phyloP scores from a whole-genome alignment of 495 filamentous ascomycete species.

The Penicillium turbatum region DNA sequence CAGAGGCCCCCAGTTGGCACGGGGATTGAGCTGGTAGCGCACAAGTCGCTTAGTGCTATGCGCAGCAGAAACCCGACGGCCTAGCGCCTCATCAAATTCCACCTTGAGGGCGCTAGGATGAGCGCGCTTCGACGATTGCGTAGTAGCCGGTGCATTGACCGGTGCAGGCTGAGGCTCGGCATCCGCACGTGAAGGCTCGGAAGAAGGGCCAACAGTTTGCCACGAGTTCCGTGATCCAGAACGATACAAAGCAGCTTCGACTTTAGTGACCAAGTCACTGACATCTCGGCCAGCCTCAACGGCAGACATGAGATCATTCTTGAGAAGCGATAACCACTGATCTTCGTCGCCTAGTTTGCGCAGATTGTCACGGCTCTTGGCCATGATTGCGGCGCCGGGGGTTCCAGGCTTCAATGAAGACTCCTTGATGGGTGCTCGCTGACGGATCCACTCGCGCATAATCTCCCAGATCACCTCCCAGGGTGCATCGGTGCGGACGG shows the following conservation, averaged over 20 bases:
- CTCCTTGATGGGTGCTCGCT: slow-evolving; percentile 68
- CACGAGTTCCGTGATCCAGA: slow-evolving; percentile 23
- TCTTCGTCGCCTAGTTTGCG: slow-evolving; percentile 18
- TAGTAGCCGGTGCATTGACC: slow-evolving; percentile 12
- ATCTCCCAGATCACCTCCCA: slow-evolving; percentile 89
- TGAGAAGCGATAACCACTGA: slow-evolving; percentile 27
- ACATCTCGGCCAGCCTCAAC: slow-evolving; percentile 35
- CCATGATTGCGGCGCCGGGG: slow-evolving; percentile 65
- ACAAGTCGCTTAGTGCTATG: slow-evolving; percentile 55
- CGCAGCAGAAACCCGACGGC: slow-evolving; percentile 51
- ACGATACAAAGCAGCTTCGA: slow-evolving; percentile 47
- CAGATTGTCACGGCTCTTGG: slow-evolving; percentile 31
- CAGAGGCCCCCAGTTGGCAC: slow-evolving; percentile 92
- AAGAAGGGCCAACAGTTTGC: slow-evolving; percentile 13
- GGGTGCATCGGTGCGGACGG: slow-evolving; percentile 83
- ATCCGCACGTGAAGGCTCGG: slow-evolving; percentile 1
- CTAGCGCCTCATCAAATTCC: slow-evolving; percentile 78
- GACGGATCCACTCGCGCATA: slow-evolving; percentile 85
- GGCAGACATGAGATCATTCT: slow-evolving; percentile 33
- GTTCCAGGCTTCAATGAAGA: slow-evolving; percentile 60
- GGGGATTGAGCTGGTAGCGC: slow-evolving; percentile 83
- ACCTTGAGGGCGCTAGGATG: slow-evolving; percentile 52
- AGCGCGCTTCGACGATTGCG: slow-evolving; percentile 2
- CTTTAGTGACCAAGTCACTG: slow-evolving; percentile 36
- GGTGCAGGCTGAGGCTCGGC: slow-evolving; percentile 10